Percentiles rank a stretch among this genome's conserved stretches.
Conservation (phyloP, 2,329 filamentous ascomycete genomes). For the Xylariaceae sp. region DNA sequence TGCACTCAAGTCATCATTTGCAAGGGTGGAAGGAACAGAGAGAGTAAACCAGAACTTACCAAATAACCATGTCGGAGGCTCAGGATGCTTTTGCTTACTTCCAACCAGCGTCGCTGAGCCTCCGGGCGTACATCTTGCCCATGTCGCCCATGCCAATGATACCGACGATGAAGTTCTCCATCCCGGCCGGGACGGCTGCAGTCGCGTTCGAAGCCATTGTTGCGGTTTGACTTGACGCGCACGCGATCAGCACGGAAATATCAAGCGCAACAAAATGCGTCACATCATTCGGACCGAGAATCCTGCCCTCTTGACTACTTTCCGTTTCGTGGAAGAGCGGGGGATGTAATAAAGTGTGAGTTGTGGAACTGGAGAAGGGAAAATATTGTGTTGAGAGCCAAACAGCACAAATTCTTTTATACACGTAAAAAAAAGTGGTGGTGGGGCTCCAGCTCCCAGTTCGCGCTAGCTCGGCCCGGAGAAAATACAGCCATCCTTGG, state of each 20-base stretch:
- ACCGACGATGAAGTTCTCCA: constrained; percentile 73
- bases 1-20: constrained; percentile 99
- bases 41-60: constrained; percentile 39
- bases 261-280: constrained; percentile 10
- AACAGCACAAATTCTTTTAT: constrained; percentile 4
- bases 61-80: constrained; percentile 23
- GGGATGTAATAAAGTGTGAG: too few relatives aligned
- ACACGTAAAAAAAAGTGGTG: constrained; percentile 12
- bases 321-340: too few relatives aligned
- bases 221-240: background rate
- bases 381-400: constrained; percentile 2
- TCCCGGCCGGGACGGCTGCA: constrained; percentile 34
- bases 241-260: too few relatives aligned
- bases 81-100: constrained; percentile 59
- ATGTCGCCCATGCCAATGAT: constrained; percentile 99
- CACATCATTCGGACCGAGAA: constrained; percentile 24
- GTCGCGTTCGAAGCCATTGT: constrained; percentile 8
- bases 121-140: constrained; percentile 96
- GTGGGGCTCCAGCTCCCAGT: constrained; percentile 4
- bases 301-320: too few relatives aligned
- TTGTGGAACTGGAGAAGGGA: too few relatives aligned
- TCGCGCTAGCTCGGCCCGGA: constrained; percentile 11
- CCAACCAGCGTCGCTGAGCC: constrained; percentile 88
- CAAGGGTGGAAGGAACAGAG: constrained; percentile 27
- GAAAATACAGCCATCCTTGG: constrained; percentile 5